Conservation (phyloP, 176 grass and related monocot genomes). For the Puya raimondii region DNA sequence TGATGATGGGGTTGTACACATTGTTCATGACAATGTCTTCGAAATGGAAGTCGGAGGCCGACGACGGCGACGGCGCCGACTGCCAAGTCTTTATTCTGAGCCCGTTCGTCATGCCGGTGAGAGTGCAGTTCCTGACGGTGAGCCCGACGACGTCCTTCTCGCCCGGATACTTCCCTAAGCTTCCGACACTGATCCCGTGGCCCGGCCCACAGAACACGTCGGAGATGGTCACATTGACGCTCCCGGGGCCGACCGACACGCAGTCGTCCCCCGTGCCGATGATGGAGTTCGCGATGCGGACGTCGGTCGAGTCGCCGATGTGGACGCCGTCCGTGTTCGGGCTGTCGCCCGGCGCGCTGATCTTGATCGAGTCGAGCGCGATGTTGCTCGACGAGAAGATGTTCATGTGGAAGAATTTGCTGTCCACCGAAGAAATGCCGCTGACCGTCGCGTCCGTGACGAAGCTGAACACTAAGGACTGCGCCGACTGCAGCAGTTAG, state of each 20-base stretch:
- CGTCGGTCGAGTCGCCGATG: conserved; percentile 38
- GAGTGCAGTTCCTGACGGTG: conserved; percentile 26
- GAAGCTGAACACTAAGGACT: conserved; percentile 58
- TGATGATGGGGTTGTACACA: conserved; percentile 62
- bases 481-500: not conserved
- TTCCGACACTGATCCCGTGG: conserved; percentile 80
- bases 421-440: conserved; percentile 24
- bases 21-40: conserved; percentile 53
- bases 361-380: conserved; percentile 30
- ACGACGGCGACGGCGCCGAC: conserved; percentile 29
- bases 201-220: conserved; percentile 46
- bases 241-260: conserved; percentile 57
- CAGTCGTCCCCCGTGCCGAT: conserved; percentile 75
- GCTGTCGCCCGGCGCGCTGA: conserved; percentile 42
- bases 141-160: conserved; percentile 67
- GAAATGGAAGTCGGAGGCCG: conserved; percentile 35
- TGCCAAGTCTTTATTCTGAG: conserved; percentile 75
- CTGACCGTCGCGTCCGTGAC: conserved; percentile 29
- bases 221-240: conserved; percentile 17
- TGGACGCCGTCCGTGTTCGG: conserved; percentile 89
- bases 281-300: conserved; percentile 35
- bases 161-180: conserved; percentile 47
- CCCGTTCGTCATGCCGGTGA: conserved; percentile 48
- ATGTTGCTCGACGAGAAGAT: conserved; percentile 36
- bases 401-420: conserved; percentile 79